Evolutionary conservation across 495 filamentous ascomycete genomes (phyloP).

Genomic region (Emericellopsis terricola): DNA sequence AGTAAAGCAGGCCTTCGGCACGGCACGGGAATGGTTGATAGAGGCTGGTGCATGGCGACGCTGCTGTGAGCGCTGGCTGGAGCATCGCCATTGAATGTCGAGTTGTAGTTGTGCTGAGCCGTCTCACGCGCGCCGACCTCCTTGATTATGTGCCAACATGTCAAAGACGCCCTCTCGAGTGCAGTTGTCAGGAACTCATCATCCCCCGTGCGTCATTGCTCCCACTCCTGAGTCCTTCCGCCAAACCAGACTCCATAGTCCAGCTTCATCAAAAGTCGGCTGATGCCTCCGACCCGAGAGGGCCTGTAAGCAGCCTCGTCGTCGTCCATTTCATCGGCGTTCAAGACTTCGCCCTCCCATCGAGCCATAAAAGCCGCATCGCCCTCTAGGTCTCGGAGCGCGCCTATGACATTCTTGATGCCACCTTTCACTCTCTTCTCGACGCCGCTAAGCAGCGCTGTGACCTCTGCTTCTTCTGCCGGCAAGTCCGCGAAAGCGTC

Average conservation of each 20-base stretch:
- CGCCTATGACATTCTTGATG: conserved; percentile 42
- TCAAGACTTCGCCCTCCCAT: conserved; percentile 11
- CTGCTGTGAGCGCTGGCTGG: too few species aligned
- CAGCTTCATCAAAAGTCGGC: conserved; percentile 71
- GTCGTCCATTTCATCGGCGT: conserved; percentile 7
- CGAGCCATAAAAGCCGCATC: conserved; percentile 8
- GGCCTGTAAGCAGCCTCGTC: conserved; percentile 35
- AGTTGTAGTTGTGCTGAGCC: too few species aligned
- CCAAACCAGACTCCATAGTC: conserved; percentile 44
- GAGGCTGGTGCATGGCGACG: too few species aligned
- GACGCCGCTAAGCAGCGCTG: conserved; percentile 34
- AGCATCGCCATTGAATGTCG: too few species aligned
- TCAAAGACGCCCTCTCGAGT: too few species aligned
- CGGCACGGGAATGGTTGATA: too few species aligned
- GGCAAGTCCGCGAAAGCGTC: conserved; percentile 52
- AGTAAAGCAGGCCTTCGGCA: too few species aligned
- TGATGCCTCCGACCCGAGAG: conserved; percentile 50
- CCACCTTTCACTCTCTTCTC: conserved; percentile 35
- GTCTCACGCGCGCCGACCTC: too few species aligned
- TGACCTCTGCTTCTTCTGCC: conserved; percentile 47
- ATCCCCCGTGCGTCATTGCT: not conserved
- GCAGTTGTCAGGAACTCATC: too few species aligned
- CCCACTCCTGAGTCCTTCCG: not conserved
- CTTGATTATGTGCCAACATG: too few species aligned
- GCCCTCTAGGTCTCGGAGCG: conserved; percentile 19